Evolutionary conservation across 129 eudicot genomes (phyloP).

Genomic region (Solidago caesia): DNA sequence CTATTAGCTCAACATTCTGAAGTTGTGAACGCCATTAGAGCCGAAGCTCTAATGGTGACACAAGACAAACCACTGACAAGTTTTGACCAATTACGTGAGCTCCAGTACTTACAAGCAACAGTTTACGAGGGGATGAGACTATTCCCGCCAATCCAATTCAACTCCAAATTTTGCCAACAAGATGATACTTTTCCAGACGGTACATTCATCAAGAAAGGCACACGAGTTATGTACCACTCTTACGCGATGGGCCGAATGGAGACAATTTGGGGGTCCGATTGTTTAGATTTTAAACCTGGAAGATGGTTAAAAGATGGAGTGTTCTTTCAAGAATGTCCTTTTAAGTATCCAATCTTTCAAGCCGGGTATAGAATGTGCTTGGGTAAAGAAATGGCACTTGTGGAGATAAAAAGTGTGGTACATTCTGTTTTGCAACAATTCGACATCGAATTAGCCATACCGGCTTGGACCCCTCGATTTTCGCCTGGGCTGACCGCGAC

Average conservation of each 20-base stretch:
- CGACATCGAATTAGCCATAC: slow-evolving; percentile 32
- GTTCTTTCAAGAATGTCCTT: slow-evolving; percentile 55
- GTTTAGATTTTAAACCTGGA: slow-evolving; percentile 70
- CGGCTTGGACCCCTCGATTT: slow-evolving; percentile 39
- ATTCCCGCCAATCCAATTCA: slow-evolving; percentile 80
- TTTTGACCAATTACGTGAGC: slow-evolving; percentile 44
- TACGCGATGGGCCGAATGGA: slow-evolving; percentile 97
- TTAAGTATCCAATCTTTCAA: slow-evolving; percentile 73
- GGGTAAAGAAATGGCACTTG: slow-evolving; percentile 73
- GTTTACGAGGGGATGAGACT: slow-evolving; percentile 82
- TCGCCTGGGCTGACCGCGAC: slow-evolving; percentile 80
- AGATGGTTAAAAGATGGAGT: slow-evolving; percentile 79
- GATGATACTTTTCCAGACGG: slow-evolving; percentile 73
- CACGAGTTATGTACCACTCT: slow-evolving; percentile 80
- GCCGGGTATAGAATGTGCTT: slow-evolving; percentile 74
- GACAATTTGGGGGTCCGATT: slow-evolving; percentile 82
- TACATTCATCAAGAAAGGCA: slow-evolving; percentile 58
- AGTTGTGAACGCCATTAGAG: slow-evolving; percentile 41
- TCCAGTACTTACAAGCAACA: slow-evolving; percentile 69
- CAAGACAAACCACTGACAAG: slow-evolving; percentile 24
- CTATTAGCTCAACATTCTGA: slow-evolving; percentile 56
- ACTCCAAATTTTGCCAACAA: slow-evolving; percentile 63
- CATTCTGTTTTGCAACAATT: slow-evolving; percentile 51
- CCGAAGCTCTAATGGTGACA: slow-evolving; percentile 52
- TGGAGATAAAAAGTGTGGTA: slow-evolving; percentile 58